These are phyloP conservation scores for Xylariaceae sp. DNA, from an alignment of 2,329 filamentous ascomycete species.

Conservation along the genomic window DNA sequence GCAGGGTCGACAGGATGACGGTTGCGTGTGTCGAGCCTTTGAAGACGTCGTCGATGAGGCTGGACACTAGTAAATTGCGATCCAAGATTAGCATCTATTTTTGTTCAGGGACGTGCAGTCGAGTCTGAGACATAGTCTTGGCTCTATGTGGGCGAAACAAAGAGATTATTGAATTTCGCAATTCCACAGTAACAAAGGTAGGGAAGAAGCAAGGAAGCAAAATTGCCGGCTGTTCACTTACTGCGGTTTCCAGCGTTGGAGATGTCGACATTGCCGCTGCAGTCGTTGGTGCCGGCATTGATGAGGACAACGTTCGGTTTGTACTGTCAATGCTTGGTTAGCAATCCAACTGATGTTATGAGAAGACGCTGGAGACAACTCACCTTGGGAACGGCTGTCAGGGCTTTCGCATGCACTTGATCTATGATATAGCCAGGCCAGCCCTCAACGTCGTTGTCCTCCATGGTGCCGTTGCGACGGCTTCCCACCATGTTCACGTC, in stretches of 20 bases:
- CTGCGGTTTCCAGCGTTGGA: conserved; percentile 26
- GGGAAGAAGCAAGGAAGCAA: neutral
- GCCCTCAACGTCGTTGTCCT: conserved; percentile 36
- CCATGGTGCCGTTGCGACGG: conserved; percentile 33
- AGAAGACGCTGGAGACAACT: neutral
- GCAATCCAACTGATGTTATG: neutral
- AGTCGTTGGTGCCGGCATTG: conserved; percentile 40
- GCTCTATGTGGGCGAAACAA: neutral
- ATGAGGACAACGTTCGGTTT: conserved; percentile 36
- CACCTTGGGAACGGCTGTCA: conserved; percentile 22
- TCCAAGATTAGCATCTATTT: neutral
- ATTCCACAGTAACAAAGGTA: neutral
- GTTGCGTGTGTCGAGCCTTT: conserved; percentile 29
- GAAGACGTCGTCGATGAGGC: conserved; percentile 32
- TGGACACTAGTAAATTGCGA: conserved; percentile 16
- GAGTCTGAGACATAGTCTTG: neutral
- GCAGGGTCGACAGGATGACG: conserved; percentile 33
- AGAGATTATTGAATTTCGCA: neutral
- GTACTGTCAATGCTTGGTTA: conserved; percentile 11
- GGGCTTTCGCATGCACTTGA: conserved; percentile 32
- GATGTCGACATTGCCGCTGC: conserved; percentile 31
- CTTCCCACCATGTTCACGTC: conserved; percentile 37
- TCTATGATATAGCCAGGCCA: conserved; percentile 34
- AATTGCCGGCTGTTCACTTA: conserved; percentile 5
- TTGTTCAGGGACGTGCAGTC: neutral